Evolutionary conservation across 2,329 filamentous ascomycete genomes (phyloP), one percentile per base, ranked within the genome.

Genomic region (Fusarium brachygibbosum): DNA sequence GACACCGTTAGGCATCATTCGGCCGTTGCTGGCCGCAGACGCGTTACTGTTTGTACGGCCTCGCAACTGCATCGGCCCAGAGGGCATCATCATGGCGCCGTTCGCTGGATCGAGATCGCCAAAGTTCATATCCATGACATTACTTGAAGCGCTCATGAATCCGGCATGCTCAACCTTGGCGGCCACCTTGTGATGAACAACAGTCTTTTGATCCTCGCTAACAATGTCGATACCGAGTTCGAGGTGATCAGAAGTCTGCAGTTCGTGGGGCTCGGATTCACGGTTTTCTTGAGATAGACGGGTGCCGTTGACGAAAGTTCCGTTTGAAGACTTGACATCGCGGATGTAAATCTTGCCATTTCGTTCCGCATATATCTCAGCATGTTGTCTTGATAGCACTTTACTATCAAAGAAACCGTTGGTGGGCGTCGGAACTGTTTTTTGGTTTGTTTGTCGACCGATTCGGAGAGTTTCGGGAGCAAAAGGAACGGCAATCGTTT

Each of bases 351-450:
- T 91, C 78, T 97, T 97, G 54, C 94, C 94, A 67, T 92, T 90
- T 55, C 84, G 80, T 67, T 89, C 87, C n/a, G 96, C 94, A 89
- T 94, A 98, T 37, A 99, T 92, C 79, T 99, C 96, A 35, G 96
- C 96, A 79, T 99, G 96, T 78, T 98, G 94, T 74, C 96, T 88
- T 38, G 96, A 98, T 25, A 99, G 87, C 28, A 99, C 96, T 80
- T 99, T 99, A 52, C 95, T 98, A 79, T 99, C 96, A 76, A 99
- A 99, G 80, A 92, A 99, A 35, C 96, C 96, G 80, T 99, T 99
- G 64, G 90, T 82, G 1, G 93, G 90, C 1, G 94, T 97, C 0
- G 96, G 96, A 14, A 97, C 88, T 0, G 96, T 98, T 81, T 97
- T 98, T 70, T 93, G 93, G 79, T 99, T 99, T 21, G 96, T 99